Conservation (phyloP, 139 green algal genomes). For the Micractinium conductrix region DNA sequence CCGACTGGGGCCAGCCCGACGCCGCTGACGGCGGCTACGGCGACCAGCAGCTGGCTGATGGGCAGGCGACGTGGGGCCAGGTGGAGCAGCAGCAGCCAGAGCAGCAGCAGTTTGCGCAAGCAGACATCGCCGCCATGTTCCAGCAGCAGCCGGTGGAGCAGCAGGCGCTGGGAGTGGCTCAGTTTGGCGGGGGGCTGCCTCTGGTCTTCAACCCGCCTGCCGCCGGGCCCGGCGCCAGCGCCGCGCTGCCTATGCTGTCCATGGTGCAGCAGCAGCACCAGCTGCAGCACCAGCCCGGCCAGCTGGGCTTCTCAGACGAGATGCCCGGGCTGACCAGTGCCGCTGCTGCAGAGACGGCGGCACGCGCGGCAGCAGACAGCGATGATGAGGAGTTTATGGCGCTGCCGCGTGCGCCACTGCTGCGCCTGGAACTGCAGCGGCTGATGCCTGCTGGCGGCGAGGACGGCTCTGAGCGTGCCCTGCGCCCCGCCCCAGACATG, state of each 20-base stretch:
- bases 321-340: conserved; percentile 1
- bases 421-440: conserved; percentile 12
- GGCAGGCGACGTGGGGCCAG: background rate
- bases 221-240: background rate
- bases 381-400: conserved; percentile 15
- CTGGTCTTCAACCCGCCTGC: background rate
- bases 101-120: background rate
- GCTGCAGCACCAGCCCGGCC: background rate
- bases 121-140: conserved; percentile 21
- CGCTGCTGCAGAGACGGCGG: background rate
- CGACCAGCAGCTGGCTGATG: background rate
- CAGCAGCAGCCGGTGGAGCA: conserved; percentile 14
- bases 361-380: conserved; percentile 6
- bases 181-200: background rate
- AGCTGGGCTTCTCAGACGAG: background rate
- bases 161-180: background rate
- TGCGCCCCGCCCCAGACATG: conserved; percentile 1
- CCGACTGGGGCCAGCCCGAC: background rate
- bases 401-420: background rate
- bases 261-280: background rate
- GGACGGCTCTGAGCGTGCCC: background rate
- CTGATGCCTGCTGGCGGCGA: background rate
- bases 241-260: background rate
- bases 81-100: background rate
- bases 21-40: background rate